Base-by-base conservation (phyloP, 177 flowering plant genomes). In the Vitis hybrid region DNA sequence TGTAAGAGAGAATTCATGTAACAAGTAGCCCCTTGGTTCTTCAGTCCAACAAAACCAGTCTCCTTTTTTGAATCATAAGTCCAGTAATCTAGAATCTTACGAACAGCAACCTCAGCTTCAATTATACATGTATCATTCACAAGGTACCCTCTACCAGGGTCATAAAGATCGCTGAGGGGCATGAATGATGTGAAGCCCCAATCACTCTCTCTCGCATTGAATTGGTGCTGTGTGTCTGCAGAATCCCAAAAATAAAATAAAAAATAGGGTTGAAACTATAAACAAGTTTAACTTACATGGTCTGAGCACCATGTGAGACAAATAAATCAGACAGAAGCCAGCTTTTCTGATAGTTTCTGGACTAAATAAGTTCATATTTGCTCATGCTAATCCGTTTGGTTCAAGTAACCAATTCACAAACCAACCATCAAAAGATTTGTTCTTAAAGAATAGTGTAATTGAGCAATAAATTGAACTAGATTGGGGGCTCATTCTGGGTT, bases 11-110 rank as follows among this genome's bases (percentile, higher is more conserved):
- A 91, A 72, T 89, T 91, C 93, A 91, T 89, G 80, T 91, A 91
- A 76, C 93, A 91, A 8, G 97, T 91, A n/a, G 97, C 97, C 31
- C 97, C 97, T 79, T 91, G 97, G 77, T 89, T 91, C 82, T 89
- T 89, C 66, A 89, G 87, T 18, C 96, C 96, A 74, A 90, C 96
- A 81, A 74, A 91, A 55, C 97, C 97, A 14, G 97, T 91, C 83
- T 91, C 93, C 79, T 89, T 91, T 71, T 91, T 91, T 19, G 97
- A 91, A 79, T 91, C 93, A 73, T 91, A 86, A 6, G 88, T 69
- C 92, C 90, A 91, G 69, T 89, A 89, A 75, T 91, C 97, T 72
- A 80, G 74, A 65, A 89, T 84, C 73, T 79, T 83, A 70, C 93
- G 97, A 15, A 89, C 93, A 65, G 75, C 84, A 76, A 91, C 92